These are phyloP conservation scores for Diaporthe eres DNA, from an alignment of 2,329 filamentous ascomycete genomes.

Conservation along the genomic window DNA sequence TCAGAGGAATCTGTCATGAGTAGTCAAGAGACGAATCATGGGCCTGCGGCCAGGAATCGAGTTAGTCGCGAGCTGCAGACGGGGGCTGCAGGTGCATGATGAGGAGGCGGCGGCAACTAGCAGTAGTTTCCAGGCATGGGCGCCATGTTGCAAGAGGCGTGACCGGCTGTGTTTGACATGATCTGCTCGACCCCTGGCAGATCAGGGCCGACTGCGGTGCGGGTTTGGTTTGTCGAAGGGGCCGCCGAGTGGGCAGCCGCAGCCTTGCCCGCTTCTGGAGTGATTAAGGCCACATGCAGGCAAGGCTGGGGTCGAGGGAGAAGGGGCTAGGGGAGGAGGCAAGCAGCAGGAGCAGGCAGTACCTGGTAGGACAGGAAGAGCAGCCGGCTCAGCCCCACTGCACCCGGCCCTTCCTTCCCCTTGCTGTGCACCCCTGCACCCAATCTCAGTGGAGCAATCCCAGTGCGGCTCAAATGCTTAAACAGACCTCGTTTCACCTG, in stretches of 20 bases:
- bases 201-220: neutral
- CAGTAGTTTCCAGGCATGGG: neutral
- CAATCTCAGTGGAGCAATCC: conserved; percentile 15
- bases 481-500: conserved; percentile 41
- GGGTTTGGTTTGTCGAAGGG: neutral
- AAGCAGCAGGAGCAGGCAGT: neutral
- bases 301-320: too few relatives aligned
- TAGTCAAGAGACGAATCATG: neutral
- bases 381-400: conserved; percentile 20
- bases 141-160: conserved; percentile 11
- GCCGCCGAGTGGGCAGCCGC: conserved; percentile 6
- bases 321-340: neutral
- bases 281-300: neutral
- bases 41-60: neutral
- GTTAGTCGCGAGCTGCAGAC: neutral
- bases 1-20: conserved; percentile 2
- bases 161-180: conserved; percentile 28
- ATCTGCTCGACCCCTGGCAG: conserved; percentile 27
- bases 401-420: conserved; percentile 8
- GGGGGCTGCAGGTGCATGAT: neutral
- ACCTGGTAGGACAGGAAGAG: neutral
- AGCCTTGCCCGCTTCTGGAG: conserved; percentile 1
- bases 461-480: conserved; percentile 41
- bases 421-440: neutral
- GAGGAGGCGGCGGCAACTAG: conserved; percentile 13